These are phyloP conservation scores for Phytophthora podocarpi DNA, from an alignment of 352 stramenopile species.

Conservation along the genomic window DNA sequence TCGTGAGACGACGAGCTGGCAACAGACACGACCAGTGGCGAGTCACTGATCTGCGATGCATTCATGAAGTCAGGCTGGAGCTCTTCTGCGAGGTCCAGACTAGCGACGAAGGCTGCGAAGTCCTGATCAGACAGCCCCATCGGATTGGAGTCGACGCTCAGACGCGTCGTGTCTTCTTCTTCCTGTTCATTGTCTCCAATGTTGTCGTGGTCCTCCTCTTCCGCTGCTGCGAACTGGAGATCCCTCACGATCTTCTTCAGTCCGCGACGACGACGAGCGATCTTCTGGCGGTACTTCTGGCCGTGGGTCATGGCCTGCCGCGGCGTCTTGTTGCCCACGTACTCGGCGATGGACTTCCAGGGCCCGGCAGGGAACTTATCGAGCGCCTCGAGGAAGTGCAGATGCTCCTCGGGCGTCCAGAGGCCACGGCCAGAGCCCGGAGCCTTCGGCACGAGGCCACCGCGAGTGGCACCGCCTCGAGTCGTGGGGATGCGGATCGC, in stretches of 20 bases:
- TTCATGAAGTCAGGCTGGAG: constrained; percentile 14
- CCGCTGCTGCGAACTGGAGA: constrained; percentile 24
- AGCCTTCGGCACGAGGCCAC: constrained; percentile 1
- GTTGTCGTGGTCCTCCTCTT: constrained; percentile 9
- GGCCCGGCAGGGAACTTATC: constrained; percentile 51
- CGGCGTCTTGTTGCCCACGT: constrained; percentile 60
- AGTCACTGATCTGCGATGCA: constrained; percentile 10
- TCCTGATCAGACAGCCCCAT: constrained; percentile 31
- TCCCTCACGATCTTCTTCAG: constrained; percentile 45
- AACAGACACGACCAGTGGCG: constrained; percentile 29
- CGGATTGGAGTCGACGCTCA: constrained; percentile 24
- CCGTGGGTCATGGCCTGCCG: constrained; percentile 93
- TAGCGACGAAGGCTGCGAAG: constrained; percentile 30
- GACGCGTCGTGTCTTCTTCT: constrained; percentile 1
- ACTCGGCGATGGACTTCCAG: constrained; percentile 57
- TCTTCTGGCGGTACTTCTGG: constrained; percentile 92
- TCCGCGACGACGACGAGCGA: constrained; percentile 45
- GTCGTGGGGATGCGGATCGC: constrained; percentile 42
- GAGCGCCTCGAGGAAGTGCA: constrained; percentile 56
- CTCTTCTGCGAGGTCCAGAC: constrained; percentile 30
- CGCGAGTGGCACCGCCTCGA: constrained; percentile 17
- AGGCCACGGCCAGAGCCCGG: constrained; percentile 24
- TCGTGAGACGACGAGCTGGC: background rate
- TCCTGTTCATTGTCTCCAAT: background rate
- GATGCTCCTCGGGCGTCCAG: constrained; percentile 51